Conservation (phyloP, 305 asterid genomes). For the Fraxinus platypoda region DNA sequence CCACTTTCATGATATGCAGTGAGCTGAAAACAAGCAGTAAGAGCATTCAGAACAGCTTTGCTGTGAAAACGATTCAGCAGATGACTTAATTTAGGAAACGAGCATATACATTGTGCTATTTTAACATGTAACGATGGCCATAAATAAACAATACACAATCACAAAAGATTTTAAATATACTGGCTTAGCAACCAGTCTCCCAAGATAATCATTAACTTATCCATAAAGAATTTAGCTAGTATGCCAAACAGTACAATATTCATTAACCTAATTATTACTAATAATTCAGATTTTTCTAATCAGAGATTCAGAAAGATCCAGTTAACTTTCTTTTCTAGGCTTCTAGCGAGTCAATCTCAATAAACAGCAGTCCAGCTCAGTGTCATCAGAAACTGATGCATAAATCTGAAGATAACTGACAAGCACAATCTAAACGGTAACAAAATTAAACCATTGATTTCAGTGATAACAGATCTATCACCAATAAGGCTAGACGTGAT, state of each 20-base stretch:
- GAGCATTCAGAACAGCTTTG: not conserved
- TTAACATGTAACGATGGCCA: not conserved
- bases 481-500: not conserved
- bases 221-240: not conserved
- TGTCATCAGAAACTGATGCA: not conserved
- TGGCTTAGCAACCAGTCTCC: not conserved
- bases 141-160: not conserved
- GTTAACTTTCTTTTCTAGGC: not conserved
- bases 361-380: not conserved
- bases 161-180: not conserved
- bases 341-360: not conserved
- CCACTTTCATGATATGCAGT: constrained; percentile 99
- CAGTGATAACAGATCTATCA: not conserved
- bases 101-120: not conserved
- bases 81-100: not conserved
- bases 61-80: not conserved
- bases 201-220: not conserved
- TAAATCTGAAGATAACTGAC: not conserved
- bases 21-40: constrained; percentile 47
- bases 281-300: not conserved
- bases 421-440: not conserved
- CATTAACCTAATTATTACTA: not conserved
- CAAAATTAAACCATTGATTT: not conserved
- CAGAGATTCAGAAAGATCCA: not conserved
- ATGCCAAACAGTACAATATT: not conserved